phyloP scores from a whole-genome alignment of 1,139 yeast species.

The Protomyces lactucae-debilis region DNA sequence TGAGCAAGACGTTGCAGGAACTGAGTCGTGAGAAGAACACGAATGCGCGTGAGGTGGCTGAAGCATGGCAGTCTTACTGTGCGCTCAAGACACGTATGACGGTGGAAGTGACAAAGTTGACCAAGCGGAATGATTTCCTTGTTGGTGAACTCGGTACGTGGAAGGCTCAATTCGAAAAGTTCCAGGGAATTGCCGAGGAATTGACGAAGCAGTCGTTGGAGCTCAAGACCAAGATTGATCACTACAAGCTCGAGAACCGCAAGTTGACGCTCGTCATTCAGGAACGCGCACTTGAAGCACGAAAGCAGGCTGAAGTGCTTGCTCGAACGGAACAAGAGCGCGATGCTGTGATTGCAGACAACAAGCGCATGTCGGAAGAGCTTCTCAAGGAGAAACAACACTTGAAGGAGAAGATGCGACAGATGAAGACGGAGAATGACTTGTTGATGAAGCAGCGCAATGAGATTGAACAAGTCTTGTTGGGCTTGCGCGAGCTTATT shows the following conservation, averaged over 20 bases:
- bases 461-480: constrained; percentile 14
- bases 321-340: neutral
- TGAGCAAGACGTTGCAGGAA: constrained; percentile 8
- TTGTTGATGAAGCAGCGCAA: constrained; percentile 18
- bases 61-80: constrained; percentile 18
- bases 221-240: constrained; percentile 20
- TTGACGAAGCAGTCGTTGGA: constrained; percentile 22
- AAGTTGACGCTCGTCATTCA: constrained; percentile 7
- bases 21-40: constrained; percentile 10
- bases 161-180: constrained; percentile 25
- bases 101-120: constrained; percentile 12
- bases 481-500: constrained; percentile 14
- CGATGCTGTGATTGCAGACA: neutral
- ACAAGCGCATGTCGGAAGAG: constrained; percentile 7
- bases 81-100: constrained; percentile 11
- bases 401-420: constrained; percentile 16
- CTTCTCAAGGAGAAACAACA: constrained; percentile 9
- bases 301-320: neutral
- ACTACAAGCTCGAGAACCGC: constrained; percentile 21
- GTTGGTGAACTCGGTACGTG: constrained; percentile 13
- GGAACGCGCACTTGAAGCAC: neutral
- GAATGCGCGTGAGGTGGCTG: constrained; percentile 23
- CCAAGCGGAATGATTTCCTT: constrained; percentile 18
- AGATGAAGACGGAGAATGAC: constrained; percentile 10
- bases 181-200: constrained; percentile 17